Evolutionary conservation across 352 stramenopile species (phyloP), one percentile per base, ranked within the genome.

Genomic region (Pythium folliculosum): DNA sequence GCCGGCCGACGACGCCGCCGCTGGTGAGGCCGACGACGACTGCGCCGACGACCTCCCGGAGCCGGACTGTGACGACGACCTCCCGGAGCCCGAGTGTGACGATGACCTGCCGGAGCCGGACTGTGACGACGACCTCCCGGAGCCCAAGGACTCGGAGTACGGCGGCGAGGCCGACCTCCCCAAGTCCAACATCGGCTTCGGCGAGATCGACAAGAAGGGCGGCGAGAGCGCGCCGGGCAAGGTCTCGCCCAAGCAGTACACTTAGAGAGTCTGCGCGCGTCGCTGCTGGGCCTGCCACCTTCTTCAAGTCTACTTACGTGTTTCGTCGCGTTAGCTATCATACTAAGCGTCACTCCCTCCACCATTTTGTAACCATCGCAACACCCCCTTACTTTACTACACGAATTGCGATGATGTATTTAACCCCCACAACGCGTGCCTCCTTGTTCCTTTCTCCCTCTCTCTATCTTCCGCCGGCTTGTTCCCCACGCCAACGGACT

Each of bases 181-280:
- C 5, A 75, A 64, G 23, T 73, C 74, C 49, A 65, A 67, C 65
- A 72, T 82, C 43, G 60, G 66, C 54, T 84, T 84, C 52, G 59
- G 45, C 43, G 71, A 57, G 38, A 35, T 81, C 51, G 43, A 75
- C 40, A 48, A 55, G 49, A 22, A 23, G 40, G 61, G 45, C 23
- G 61, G 61, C 43, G 61, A 67, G 43, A 35, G 51, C 40, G n/a
- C 23, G 50, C 61, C 61, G 12, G 61, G 61, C 40, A 60, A 67
- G 52, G 61, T 67, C 23, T 56, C 52, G 16, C 30, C 61, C 22
- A 23, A 50, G 35, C 35, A 67, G 40, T 67, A 67, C 61, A 27
- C 19, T 53, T 55, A 30, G 35, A 53, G 37, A 32, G 5, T 65
- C 12, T 60, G 25, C 27, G 53, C 27, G 27, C 44, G 14, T 43